Evolutionary conservation across 768 basidiomycete genomes (phyloP).

Genomic region (Pleurotus tuoliensis): DNA sequence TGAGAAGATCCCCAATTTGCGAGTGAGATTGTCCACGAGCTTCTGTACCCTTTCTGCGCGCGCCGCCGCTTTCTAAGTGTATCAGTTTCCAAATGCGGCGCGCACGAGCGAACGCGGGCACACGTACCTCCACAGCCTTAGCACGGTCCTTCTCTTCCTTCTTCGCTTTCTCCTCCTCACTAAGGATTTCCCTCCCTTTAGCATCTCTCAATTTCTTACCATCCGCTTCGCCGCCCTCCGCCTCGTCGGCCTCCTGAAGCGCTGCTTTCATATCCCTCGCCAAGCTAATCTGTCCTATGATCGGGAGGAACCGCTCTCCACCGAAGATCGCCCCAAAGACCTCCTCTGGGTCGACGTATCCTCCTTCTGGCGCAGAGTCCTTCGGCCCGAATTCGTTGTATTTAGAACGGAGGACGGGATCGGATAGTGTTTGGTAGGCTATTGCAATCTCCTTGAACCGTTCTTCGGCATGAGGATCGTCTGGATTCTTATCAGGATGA

Average conservation of each 20-base stretch:
- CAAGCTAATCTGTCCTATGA: slow-evolving; percentile 86
- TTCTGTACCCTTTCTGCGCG: slow-evolving; percentile 72
- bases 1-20: slow-evolving; percentile 84
- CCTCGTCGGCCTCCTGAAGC: slow-evolving; percentile 77
- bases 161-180: slow-evolving; percentile 68
- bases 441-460: slow-evolving; percentile 90
- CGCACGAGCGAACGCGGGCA: slow-evolving; percentile 2
- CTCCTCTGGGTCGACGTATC: slow-evolving; percentile 84
- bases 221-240: slow-evolving; percentile 43
- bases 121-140: slow-evolving; percentile 62
- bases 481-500: slow-evolving; percentile 90
- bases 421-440: slow-evolving; percentile 84
- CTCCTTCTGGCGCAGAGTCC: slow-evolving; percentile 79
- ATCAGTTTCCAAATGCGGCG: not conserved
- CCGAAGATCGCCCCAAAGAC: slow-evolving; percentile 85
- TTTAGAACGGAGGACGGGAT: slow-evolving; percentile 68
- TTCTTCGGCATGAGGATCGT: slow-evolving; percentile 81
- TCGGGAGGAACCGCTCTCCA: slow-evolving; percentile 79
- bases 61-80: slow-evolving; percentile 68
- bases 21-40: slow-evolving; percentile 73
- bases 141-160: slow-evolving; percentile 71
- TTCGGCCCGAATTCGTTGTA: slow-evolving; percentile 92
- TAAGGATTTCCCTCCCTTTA: slow-evolving; percentile 49
- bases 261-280: slow-evolving; percentile 91
- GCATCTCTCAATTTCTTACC: slow-evolving; percentile 54